A percentile compares a stretch with the other conserved stretches of the same genome.
phyloP scores from a whole-genome alignment of 495 filamentous ascomycete genomes.

The Penicillium robsamsonii region DNA sequence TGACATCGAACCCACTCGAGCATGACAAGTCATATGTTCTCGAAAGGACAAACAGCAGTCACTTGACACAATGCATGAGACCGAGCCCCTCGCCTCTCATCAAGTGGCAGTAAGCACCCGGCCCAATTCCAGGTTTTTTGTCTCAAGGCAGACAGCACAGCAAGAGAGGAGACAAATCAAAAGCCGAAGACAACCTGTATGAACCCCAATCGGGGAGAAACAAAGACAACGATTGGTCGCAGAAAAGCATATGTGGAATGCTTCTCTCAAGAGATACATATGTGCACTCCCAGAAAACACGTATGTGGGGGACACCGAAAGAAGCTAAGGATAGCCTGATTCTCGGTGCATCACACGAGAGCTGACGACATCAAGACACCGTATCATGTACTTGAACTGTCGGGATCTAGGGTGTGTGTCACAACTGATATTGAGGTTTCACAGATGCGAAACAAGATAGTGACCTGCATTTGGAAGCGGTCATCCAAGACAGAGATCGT shows the following conservation, averaged over 20 bases:
- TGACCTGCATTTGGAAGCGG: slow-evolving; percentile 10
- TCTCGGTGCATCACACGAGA: slow-evolving; percentile 1
- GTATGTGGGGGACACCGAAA: neutral
- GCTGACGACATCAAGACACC: neutral
- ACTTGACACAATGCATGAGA: slow-evolving; percentile 6
- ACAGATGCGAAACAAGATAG: slow-evolving; percentile 10
- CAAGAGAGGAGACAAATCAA: neutral
- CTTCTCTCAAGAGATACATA: neutral
- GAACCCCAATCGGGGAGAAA: neutral
- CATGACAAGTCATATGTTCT: slow-evolving; percentile 8
- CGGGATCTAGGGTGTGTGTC: neutral
- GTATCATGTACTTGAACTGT: neutral
- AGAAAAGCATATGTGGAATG: neutral
- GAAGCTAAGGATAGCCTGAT: neutral
- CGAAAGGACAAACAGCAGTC: slow-evolving; percentile 1
- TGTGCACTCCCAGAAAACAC: neutral
- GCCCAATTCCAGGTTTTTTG: neutral
- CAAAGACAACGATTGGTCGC: neutral
- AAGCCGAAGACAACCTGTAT: neutral
- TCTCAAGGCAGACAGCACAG: neutral
- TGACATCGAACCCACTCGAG: neutral
- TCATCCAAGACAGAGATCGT: neutral
- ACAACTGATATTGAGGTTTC: slow-evolving; percentile 3
- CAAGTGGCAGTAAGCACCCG: neutral
- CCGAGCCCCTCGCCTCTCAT: neutral